A percentile compares a stretch with the other conserved stretches of the same genome.
Conservation (phyloP, 1,139 yeast species). For the Taphrina confusa region DNA sequence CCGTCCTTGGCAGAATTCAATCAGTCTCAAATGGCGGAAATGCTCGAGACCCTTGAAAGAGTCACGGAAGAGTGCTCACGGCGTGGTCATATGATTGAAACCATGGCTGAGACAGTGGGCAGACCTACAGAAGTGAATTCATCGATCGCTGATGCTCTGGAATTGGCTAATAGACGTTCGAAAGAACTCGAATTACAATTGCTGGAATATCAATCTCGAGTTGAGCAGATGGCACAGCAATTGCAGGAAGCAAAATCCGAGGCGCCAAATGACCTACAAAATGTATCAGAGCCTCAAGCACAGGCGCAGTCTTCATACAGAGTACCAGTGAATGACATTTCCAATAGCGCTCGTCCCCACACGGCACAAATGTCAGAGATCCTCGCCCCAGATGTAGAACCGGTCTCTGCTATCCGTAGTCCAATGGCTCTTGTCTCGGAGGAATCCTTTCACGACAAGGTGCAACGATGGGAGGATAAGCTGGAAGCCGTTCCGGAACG, state of each 20-base stretch:
- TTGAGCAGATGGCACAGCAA: conserved; percentile 2
- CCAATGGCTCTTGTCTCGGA: too few species aligned
- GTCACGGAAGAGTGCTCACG: conserved; percentile 20
- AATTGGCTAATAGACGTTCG: background rate
- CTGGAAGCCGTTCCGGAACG: conserved; percentile 1
- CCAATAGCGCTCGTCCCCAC: background rate
- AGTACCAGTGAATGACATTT: background rate
- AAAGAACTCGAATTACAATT: background rate
- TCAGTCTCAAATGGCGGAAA: conserved; percentile 1
- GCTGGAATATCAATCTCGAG: background rate
- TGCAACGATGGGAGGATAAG: conserved; percentile 25
- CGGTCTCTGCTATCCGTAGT: too few species aligned
- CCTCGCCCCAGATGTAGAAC: background rate
- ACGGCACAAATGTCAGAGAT: background rate
- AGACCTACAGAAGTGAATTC: background rate
- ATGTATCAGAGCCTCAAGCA: background rate
- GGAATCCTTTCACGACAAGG: conserved; percentile 22
- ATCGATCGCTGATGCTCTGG: background rate
- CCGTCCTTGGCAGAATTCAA: background rate
- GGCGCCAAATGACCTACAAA: background rate
- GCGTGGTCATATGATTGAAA: conserved; percentile 28
- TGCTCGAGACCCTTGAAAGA: conserved; percentile 9
- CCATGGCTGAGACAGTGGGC: background rate
- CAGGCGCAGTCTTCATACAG: too few species aligned
- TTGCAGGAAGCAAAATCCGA: conserved; percentile 2